Base-by-base conservation (phyloP, 176 grass and related monocot species). In the Rhynchospora tenuis region DNA sequence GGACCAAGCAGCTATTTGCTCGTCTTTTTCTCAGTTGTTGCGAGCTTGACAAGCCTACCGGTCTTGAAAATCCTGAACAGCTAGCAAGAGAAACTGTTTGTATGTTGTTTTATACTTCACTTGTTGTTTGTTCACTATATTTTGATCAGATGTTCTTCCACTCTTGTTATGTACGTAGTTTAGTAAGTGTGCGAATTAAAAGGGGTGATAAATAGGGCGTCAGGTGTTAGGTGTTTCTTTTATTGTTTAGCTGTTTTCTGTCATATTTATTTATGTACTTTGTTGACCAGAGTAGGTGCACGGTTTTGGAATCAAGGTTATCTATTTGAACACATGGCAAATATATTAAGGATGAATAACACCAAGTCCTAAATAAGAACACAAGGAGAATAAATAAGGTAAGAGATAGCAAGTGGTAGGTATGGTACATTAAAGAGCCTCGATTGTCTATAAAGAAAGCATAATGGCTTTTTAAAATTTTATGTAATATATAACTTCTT, bases 31-130 rank as follows among this genome's bases (percentile, higher is more conserved):
- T 94, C 80, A 89, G 47, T 72, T 95, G 95, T 81, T 98, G 88
- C 75, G 92, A 94, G 86, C 68, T 95, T 81, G 95, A 98, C 59
- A 91, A 86, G 63, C 55, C 92, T 15, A 81, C 86, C 9, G 95
- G 92, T 62, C 95, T 98, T 73, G 87, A 93, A 73, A 89, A 95
- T 43, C 90, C 92, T 54, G 89, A 95, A 65, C 56, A 88, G 80
- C 91, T 98, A 60, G 95, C 90, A 0, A 60, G 95, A 46, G 95
- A 98, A 90, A 98, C 95, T 81, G 92, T 98, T 88, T 94, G 95
- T 98, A 91, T 80, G 95, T 80, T 84, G 9, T 44, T 73, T 71
- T 19, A 57, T 17, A 64, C 31, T 64, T 45, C 7, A 3, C 78
- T 57, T 63, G 13, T n/a, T 64, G 10, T 14, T 24, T 64, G 9